A percentile compares a stretch with the other conserved stretches of the same genome.
These are phyloP conservation scores for Thuja plicata DNA, from an alignment of 83 land plant species.

Conservation along the genomic window DNA sequence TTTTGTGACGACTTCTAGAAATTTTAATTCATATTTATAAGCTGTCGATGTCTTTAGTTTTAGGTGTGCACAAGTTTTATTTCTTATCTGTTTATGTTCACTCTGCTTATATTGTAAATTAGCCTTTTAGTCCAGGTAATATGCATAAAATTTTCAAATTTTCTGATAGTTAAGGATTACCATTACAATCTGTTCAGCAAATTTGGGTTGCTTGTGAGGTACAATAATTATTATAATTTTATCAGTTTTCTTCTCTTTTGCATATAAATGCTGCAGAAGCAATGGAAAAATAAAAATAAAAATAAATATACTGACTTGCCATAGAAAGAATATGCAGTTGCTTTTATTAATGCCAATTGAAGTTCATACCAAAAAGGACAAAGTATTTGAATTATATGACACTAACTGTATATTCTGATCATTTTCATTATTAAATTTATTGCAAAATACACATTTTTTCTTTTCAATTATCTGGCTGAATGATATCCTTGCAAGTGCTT, in stretches of 20 bases:
- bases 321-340: neutral
- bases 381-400: neutral
- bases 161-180: no score
- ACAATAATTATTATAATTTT: neutral
- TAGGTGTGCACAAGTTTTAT: neutral
- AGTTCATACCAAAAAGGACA: neutral
- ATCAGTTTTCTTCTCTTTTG: neutral
- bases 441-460: neutral
- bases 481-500: slow-evolving; percentile 3
- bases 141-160: neutral
- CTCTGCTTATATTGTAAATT: neutral
- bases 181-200: no score
- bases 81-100: neutral
- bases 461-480: neutral
- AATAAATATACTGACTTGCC: neutral
- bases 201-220: no score
- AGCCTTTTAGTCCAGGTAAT: no score
- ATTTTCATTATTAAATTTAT: neutral
- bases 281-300: neutral
- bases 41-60: neutral
- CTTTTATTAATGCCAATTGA: neutral
- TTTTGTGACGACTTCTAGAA: neutral
- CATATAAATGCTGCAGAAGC: neutral
- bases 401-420: neutral
- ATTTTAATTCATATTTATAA: neutral